Evolutionary conservation across 495 filamentous ascomycete species (phyloP).

Genomic region (Xylaria telfairii): DNA sequence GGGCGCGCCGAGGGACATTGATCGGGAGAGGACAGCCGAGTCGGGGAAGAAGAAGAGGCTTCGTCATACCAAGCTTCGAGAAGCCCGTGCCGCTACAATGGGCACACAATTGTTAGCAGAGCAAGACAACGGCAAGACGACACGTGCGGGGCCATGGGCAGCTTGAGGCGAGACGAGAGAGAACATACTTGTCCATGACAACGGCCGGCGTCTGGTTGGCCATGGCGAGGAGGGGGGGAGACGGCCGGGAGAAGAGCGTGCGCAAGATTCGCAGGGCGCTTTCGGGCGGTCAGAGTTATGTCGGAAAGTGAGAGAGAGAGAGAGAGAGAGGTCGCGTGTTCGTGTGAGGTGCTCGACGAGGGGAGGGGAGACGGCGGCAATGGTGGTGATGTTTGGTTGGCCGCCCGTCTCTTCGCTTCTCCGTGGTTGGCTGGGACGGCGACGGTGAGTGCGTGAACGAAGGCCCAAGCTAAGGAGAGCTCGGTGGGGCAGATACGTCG

Average conservation of each 20-base stretch:
- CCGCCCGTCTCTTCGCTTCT: constrained; percentile 18
- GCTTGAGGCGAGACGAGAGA: constrained; percentile 28
- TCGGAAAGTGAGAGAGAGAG: constrained; percentile 1
- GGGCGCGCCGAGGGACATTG: background rate
- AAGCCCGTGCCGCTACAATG: constrained; percentile 89
- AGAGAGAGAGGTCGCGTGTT: background rate
- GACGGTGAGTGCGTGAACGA: constrained; percentile 7
- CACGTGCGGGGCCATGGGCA: constrained; percentile 7
- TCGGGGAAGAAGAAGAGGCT: background rate
- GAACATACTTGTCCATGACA: constrained; percentile 99
- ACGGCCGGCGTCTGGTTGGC: constrained; percentile 98
- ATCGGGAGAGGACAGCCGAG: constrained; percentile 20
- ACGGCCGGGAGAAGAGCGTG: constrained; percentile 35
- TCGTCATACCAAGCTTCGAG: constrained; percentile 86
- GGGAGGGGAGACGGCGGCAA: constrained; percentile 22
- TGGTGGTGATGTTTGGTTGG: constrained; percentile 32
- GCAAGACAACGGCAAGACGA: constrained; percentile 29
- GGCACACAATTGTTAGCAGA: constrained; percentile 32
- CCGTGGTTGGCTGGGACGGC: constrained; percentile 15
- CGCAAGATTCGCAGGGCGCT: constrained; percentile 26
- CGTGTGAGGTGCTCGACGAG: constrained; percentile 24
- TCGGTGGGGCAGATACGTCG: constrained; percentile 4
- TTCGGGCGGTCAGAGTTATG: constrained; percentile 24
- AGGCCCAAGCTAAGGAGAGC: background rate
- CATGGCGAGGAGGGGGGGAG: constrained; percentile 61